Evolutionary conservation across 257 asterid genomes (phyloP).

Genomic region (Scutellaria minor): DNA sequence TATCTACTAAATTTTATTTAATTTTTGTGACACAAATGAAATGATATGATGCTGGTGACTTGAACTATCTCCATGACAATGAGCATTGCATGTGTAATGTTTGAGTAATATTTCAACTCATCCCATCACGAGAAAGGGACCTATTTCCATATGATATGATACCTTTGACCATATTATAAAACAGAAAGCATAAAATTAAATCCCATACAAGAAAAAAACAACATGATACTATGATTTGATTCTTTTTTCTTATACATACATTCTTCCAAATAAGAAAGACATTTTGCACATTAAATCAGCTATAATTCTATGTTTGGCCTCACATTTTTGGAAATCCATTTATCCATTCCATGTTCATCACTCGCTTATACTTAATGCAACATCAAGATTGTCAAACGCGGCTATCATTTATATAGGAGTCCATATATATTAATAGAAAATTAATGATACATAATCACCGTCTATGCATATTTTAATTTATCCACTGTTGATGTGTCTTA

Average conservation of each 20-base stretch:
- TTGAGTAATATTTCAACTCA: conserved; percentile 39
- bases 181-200: conserved; percentile 22
- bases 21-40: conserved; percentile 17
- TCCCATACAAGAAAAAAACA: conserved; percentile 16
- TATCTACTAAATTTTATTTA: not conserved
- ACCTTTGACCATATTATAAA: conserved; percentile 38
- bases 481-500: no score
- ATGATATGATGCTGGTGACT: conserved; percentile 38
- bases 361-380: not conserved
- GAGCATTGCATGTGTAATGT: conserved; percentile 56
- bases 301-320: conserved; percentile 2
- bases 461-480: no score
- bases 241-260: conserved; percentile 31
- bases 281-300: conserved; percentile 19
- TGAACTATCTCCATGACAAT: conserved; percentile 37
- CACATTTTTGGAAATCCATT: conserved; percentile 34
- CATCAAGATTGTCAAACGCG: not conserved
- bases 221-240: conserved; percentile 33
- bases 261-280: conserved; percentile 43
- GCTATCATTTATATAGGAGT: not conserved
- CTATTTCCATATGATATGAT: conserved; percentile 43
- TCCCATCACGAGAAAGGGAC: conserved; percentile 38
- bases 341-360: conserved; percentile 19
- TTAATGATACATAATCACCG: no score
- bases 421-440: not conserved